These are phyloP conservation scores for Lagenidium sp. DNA, from an alignment of 352 stramenopile genomes.

Conservation along the genomic window DNA sequence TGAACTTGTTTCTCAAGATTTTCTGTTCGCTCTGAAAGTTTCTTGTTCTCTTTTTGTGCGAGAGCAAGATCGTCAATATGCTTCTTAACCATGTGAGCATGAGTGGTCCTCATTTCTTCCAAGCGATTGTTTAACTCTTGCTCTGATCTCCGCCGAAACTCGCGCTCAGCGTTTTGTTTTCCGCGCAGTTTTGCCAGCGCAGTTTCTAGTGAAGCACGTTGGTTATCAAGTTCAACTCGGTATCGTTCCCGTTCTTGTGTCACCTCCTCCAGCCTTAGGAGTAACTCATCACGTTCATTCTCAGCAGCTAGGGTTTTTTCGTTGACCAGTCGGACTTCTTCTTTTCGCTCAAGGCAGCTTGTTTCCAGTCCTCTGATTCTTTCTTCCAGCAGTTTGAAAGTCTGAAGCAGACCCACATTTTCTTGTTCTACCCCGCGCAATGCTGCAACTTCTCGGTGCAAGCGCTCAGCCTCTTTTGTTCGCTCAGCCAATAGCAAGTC, in stretches of 20 bases:
- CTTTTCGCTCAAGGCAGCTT: constrained; percentile 13
- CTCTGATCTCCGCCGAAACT: constrained; percentile 13
- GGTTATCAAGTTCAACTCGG: constrained; percentile 9
- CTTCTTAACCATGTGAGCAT: constrained; percentile 9
- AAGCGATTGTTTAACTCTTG: constrained; percentile 21
- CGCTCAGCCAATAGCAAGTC: constrained; percentile 21
- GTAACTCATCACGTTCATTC: constrained; percentile 25
- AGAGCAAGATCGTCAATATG: constrained; percentile 24
- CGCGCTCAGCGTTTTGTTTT: constrained; percentile 15
- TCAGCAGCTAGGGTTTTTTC: constrained; percentile 11
- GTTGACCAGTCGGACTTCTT: constrained; percentile 1
- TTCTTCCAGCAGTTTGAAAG: constrained; percentile 44
- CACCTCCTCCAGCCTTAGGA: constrained; percentile 18
- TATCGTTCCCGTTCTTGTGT: constrained; percentile 22
- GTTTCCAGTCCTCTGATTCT: constrained; percentile 30
- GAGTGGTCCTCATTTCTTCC: constrained; percentile 14
- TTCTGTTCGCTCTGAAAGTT: constrained; percentile 15
- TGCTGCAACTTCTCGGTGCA: constrained; percentile 26
- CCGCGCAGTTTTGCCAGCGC: constrained; percentile 28
- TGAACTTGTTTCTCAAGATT: constrained; percentile 34
- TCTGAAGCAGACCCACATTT: constrained; percentile 43
- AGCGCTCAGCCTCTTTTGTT: constrained; percentile 28
- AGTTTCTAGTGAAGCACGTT: constrained; percentile 17
- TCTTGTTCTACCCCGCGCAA: constrained; percentile 37
- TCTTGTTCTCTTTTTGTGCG: constrained; percentile 17